phyloP scores from a whole-genome alignment of 1,284 basidiomycete genomes.

The Stygiomarasmius scandens region DNA sequence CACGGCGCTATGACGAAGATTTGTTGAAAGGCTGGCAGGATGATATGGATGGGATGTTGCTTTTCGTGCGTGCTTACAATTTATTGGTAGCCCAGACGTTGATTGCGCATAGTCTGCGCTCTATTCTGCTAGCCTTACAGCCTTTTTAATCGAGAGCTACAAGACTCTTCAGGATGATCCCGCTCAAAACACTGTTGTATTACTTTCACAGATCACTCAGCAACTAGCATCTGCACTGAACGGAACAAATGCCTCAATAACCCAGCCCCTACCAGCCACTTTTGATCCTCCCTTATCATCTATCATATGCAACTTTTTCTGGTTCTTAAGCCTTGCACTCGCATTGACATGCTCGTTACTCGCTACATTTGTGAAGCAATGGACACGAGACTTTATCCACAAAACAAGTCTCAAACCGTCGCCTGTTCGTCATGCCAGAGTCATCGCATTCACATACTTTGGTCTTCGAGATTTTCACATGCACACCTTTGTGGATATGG shows the following conservation, averaged over 20 bases:
- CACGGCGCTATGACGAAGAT: too few species aligned
- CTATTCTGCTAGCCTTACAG: too few species aligned
- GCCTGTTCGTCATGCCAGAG: constrained; percentile 6
- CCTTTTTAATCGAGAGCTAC: too few species aligned
- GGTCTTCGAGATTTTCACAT: constrained; percentile 8
- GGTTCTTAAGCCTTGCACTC: constrained; percentile 13
- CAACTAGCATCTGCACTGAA: constrained; percentile 7
- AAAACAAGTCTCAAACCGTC: background rate
- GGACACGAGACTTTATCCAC: too few species aligned
- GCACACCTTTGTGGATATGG: constrained; percentile 10
- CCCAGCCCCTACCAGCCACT: background rate
- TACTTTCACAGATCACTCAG: too few species aligned
- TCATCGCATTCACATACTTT: constrained; percentile 9
- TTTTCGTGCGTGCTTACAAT: too few species aligned
- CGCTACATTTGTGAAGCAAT: constrained; percentile 13
- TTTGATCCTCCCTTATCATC: background rate
- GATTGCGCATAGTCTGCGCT: too few species aligned
- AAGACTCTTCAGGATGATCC: too few species aligned
- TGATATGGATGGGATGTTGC: too few species aligned
- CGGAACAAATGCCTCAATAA: background rate
- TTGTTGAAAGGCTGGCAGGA: too few species aligned
- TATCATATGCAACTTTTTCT: constrained; percentile 7
- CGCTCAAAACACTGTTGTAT: too few species aligned
- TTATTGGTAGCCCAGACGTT: too few species aligned
- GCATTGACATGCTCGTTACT: constrained; percentile 9